Evolutionary conservation across 2,329 filamentous ascomycete species (phyloP).

Genomic region (Lachnellula occidentalis): DNA sequence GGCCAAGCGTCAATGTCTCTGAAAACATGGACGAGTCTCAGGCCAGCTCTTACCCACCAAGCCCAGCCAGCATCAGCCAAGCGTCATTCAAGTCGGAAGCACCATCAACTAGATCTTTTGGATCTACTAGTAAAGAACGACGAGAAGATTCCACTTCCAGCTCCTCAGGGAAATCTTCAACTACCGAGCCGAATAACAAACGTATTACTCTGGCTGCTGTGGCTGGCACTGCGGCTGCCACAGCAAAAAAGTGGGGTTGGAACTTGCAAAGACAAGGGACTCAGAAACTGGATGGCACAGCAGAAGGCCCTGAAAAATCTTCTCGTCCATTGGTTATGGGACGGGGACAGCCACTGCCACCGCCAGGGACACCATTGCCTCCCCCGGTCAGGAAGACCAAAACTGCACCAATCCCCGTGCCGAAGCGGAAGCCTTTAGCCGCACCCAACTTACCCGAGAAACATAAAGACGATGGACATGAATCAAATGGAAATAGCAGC

Average conservation of each 20-base stretch:
- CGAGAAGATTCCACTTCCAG: slow-evolving; percentile 28
- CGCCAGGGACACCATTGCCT: slow-evolving; percentile 74
- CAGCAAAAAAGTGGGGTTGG: slow-evolving; percentile 55
- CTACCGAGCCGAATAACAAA: slow-evolving; percentile 33
- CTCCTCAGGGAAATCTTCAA: slow-evolving; percentile 21
- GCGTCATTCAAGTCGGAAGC: slow-evolving; percentile 38
- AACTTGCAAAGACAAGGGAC: slow-evolving; percentile 46
- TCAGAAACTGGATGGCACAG: slow-evolving; percentile 18
- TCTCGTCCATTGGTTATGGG: slow-evolving; percentile 63
- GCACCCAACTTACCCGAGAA: slow-evolving; percentile 24
- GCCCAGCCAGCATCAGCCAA: slow-evolving; percentile 32
- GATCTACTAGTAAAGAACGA: slow-evolving; percentile 30
- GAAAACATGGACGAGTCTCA: slow-evolving; percentile 8
- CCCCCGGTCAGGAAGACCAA: slow-evolving; percentile 57
- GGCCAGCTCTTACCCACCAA: slow-evolving; percentile 22
- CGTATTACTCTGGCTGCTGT: slow-evolving; percentile 49
- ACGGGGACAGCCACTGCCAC: slow-evolving; percentile 73
- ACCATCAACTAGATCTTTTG: slow-evolving; percentile 38
- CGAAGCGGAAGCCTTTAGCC: slow-evolving; percentile 60
- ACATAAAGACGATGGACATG: slow-evolving; percentile 26
- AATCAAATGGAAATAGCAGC: slow-evolving; percentile 16
- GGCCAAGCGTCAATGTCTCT: slow-evolving; percentile 15
- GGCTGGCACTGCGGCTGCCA: slow-evolving; percentile 45
- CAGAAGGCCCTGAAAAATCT: slow-evolving; percentile 35
- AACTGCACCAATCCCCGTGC: slow-evolving; percentile 50